Evolutionary conservation across 352 stramenopile genomes (phyloP).

Genomic region (Phytophthora melonis): DNA sequence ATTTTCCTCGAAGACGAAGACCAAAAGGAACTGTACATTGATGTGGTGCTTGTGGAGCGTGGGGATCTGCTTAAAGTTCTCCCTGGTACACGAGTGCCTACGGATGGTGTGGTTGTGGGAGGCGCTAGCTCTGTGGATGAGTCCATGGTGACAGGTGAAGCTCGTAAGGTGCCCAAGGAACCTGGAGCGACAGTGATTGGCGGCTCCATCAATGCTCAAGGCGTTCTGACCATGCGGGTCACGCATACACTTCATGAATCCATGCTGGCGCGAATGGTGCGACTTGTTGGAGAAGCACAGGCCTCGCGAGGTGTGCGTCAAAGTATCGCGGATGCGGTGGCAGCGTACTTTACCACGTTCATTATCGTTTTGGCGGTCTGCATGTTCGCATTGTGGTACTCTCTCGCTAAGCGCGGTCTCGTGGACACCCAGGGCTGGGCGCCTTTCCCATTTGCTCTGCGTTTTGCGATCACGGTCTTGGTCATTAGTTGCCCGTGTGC

Average conservation of each 20-base stretch:
- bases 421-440: constrained; percentile 63
- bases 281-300: constrained; percentile 79
- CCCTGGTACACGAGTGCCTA: constrained; percentile 73
- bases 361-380: constrained; percentile 67
- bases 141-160: constrained; percentile 82
- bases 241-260: constrained; percentile 81
- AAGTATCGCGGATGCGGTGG: constrained; percentile 70
- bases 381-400: constrained; percentile 84
- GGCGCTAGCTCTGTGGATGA: constrained; percentile 78
- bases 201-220: constrained; percentile 76
- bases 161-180: constrained; percentile 73
- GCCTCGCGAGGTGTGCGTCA: constrained; percentile 69
- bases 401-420: constrained; percentile 47
- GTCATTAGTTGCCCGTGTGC: constrained; percentile 84
- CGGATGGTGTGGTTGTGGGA: constrained; percentile 73
- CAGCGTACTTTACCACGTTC: constrained; percentile 80
- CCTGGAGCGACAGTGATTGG: constrained; percentile 68
- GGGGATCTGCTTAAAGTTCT: constrained; percentile 76
- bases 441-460: constrained; percentile 75
- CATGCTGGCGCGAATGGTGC: constrained; percentile 79
- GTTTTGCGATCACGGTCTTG: constrained; percentile 84
- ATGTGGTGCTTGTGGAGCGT: constrained; percentile 80
- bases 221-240: constrained; percentile 73
- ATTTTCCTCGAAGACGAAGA: constrained; percentile 80
- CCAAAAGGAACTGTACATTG: constrained; percentile 75